Percentiles rank a stretch among this genome's conserved stretches.
These are phyloP conservation scores for Eutreptiella sp. DNA, from an alignment of 208 protist species.

Conservation along the genomic window DNA sequence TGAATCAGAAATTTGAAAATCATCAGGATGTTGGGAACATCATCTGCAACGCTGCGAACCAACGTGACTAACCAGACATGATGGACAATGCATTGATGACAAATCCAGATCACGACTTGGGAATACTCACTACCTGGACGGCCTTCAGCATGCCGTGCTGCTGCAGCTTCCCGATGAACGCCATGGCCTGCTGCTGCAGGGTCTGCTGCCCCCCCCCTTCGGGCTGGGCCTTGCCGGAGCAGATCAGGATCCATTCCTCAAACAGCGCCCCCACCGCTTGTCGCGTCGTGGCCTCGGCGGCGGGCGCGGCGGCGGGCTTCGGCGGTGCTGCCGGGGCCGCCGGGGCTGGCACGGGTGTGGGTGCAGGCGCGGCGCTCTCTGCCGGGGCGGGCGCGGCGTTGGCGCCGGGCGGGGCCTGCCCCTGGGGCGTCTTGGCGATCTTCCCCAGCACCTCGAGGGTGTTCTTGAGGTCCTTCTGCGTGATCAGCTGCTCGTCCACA, in stretches of 20 bases:
- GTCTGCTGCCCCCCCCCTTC: slow-evolving; percentile 36
- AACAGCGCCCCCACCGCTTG: slow-evolving; percentile 52
- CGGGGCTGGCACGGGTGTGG: not conserved
- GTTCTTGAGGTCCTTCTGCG: slow-evolving; percentile 50
- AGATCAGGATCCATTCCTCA: slow-evolving; percentile 68
- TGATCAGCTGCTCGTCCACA: slow-evolving; percentile 62
- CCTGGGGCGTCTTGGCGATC: slow-evolving; percentile 46
- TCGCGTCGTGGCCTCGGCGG: too few species aligned
- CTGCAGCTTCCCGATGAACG: slow-evolving; percentile 69
- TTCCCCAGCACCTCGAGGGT: slow-evolving; percentile 63
- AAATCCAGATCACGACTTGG: too few species aligned
- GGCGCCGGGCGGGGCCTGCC: too few species aligned
- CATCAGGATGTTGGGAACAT: too few species aligned
- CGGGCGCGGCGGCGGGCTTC: not conserved
- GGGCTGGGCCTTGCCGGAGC: not conserved
- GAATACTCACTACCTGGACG: slow-evolving; percentile 45
- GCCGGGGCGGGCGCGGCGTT: slow-evolving; percentile 35
- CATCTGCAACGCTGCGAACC: too few species aligned
- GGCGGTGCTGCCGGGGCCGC: not conserved
- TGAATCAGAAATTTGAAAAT: too few species aligned
- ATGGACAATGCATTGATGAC: too few species aligned
- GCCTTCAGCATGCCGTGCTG: slow-evolving; percentile 65
- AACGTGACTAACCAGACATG: too few species aligned
- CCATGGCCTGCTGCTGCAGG: slow-evolving; percentile 47
- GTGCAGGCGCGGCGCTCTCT: slow-evolving; percentile 27